phyloP scores from a whole-genome alignment of 2,329 filamentous ascomycete genomes.

The Aspergillus puulaauensis region DNA sequence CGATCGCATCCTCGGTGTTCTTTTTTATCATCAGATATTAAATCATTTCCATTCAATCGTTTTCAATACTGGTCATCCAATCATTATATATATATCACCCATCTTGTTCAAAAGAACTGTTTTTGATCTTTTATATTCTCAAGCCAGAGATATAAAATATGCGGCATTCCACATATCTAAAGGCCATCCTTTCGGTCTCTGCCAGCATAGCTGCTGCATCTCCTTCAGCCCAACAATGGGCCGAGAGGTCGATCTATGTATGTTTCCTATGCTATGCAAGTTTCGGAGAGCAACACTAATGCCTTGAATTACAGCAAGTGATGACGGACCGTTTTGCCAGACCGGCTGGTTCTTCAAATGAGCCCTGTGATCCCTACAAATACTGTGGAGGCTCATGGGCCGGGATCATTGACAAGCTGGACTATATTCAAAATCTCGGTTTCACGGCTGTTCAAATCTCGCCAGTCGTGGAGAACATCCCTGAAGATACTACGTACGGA shows the following conservation, averaged over 20 bases:
- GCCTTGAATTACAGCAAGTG: constrained; percentile 40
- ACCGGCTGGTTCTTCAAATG: constrained; percentile 38
- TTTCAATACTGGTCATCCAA: neutral
- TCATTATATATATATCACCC: neutral
- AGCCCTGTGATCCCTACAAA: constrained; percentile 17
- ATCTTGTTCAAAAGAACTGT: neutral
- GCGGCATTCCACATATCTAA: neutral
- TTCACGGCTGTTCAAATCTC: constrained; percentile 42
- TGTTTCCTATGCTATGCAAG: neutral
- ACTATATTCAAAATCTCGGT: constrained; percentile 48
- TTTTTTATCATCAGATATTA: neutral
- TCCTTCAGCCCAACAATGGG: constrained; percentile 42
- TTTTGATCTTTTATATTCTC: neutral
- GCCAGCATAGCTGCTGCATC: constrained; percentile 5
- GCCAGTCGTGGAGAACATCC: constrained; percentile 38
- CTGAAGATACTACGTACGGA: constrained; percentile 34
- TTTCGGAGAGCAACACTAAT: neutral
- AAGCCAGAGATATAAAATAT: neutral
- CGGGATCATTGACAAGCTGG: constrained; percentile 55
- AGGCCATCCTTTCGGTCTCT: neutral
- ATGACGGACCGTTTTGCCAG: constrained; percentile 58
- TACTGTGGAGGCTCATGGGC: constrained; percentile 64
- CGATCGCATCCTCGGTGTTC: neutral
- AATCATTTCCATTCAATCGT: neutral
- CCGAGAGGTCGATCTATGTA: constrained; percentile 55